A percentile compares a stretch with the other conserved stretches of the same genome.
phyloP scores from a whole-genome alignment of 768 basidiomycete genomes.

The Mycena haematopus region DNA sequence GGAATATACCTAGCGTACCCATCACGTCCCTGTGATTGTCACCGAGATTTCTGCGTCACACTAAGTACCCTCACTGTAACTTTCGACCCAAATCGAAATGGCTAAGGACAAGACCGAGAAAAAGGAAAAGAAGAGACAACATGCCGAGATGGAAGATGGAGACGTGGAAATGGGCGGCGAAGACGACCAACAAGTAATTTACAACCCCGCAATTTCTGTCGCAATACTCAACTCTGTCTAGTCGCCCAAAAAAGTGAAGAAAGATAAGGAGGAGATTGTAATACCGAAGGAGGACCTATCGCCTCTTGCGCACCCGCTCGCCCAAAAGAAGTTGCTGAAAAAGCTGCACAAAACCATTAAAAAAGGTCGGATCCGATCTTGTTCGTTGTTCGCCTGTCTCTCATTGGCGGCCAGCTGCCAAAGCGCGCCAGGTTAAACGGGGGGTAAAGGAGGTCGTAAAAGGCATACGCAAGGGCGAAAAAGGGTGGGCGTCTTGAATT shows the following conservation, averaged over 20 bases:
- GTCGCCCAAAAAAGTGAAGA: constrained; percentile 67
- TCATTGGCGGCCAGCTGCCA: constrained; percentile 68
- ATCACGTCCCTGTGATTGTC: too few species aligned
- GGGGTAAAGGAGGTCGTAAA: constrained; percentile 99
- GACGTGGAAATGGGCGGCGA: constrained; percentile 60
- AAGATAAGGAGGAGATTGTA: constrained; percentile 67
- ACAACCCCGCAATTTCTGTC: neutral
- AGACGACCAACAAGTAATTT: constrained; percentile 41
- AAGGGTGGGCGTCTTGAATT: constrained; percentile 66
- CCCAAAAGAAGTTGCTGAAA: constrained; percentile 91
- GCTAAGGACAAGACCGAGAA: constrained; percentile 79
- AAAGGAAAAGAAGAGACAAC: constrained; percentile 74
- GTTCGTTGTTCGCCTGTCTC: constrained; percentile 6
- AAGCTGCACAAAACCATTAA: constrained; percentile 95
- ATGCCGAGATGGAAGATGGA: constrained; percentile 42
- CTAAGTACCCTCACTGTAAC: neutral
- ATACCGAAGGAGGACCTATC: constrained; percentile 85
- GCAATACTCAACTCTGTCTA: constrained; percentile 32
- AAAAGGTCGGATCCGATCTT: constrained; percentile 61
- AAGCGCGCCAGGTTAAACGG: constrained; percentile 92
- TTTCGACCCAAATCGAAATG: constrained; percentile 45
- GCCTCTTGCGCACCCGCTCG: constrained; percentile 93
- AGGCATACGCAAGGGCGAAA: constrained; percentile 95
- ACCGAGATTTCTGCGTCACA: neutral
- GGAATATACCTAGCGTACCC: too few species aligned